Evolutionary conservation across 495 filamentous ascomycete genomes (phyloP).

Genomic region (Bathelium albidoporum): DNA sequence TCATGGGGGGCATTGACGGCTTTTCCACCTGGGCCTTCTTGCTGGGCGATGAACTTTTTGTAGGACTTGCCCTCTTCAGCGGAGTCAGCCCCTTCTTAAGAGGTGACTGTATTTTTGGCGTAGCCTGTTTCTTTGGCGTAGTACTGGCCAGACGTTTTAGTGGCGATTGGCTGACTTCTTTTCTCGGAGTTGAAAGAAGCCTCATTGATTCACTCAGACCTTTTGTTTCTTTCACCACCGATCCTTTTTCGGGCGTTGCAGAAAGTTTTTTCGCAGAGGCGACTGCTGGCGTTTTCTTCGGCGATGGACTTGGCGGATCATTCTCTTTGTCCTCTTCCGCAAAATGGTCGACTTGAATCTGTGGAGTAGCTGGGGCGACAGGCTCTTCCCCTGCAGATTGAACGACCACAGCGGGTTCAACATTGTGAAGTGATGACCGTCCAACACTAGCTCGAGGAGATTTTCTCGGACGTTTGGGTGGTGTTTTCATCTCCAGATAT

Average conservation of each 20-base stretch:
- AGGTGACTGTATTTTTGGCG: background rate
- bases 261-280: background rate
- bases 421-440: background rate
- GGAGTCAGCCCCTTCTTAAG: background rate
- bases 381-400: conserved; percentile 33
- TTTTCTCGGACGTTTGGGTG: conserved; percentile 8
- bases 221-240: conserved; percentile 18
- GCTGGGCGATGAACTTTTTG: background rate
- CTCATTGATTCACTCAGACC: conserved; percentile 27
- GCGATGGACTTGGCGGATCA: background rate
- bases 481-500: conserved; percentile 6
- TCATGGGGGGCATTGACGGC: background rate
- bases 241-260: conserved; percentile 11
- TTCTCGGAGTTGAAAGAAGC: conserved; percentile 31
- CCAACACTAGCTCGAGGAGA: background rate
- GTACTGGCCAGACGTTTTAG: conserved; percentile 17
- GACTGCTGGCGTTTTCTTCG: background rate
- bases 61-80: background rate
- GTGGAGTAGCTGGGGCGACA: background rate
- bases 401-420: conserved; percentile 21
- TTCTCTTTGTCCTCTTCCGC: conserved; percentile 4
- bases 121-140: conserved; percentile 27
- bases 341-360: background rate
- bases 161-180: conserved; percentile 15
- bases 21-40: background rate